phyloP scores from a whole-genome alignment of 371 early-diverging fungal genomes.

The Haplosporangium sp. region DNA sequence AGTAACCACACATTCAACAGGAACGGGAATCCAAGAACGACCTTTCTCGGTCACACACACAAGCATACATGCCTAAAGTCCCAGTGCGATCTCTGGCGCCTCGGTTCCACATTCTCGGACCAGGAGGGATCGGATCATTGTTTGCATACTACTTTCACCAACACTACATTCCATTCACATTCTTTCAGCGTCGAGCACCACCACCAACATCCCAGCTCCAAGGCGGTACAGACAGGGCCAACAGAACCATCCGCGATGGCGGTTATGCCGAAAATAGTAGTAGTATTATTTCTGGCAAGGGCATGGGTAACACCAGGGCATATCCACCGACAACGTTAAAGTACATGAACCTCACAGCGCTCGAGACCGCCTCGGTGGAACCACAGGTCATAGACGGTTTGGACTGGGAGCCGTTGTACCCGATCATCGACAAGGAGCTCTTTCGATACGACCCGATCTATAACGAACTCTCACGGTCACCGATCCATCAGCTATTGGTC shows the following conservation, averaged over 20 bases:
- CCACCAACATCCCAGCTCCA: conserved; percentile 4
- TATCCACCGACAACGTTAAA: conserved; percentile 35
- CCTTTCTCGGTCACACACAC: too few species aligned
- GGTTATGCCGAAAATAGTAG: background rate
- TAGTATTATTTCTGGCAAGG: too few species aligned
- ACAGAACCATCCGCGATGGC: background rate
- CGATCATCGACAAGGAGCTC: conserved; percentile 52
- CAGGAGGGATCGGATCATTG: conserved; percentile 49
- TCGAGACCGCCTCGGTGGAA: conserved; percentile 16
- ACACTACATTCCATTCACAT: conserved; percentile 40
- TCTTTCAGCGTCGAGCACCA: conserved; percentile 40
- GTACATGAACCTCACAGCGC: conserved; percentile 46
- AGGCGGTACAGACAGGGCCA: background rate
- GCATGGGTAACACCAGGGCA: background rate
- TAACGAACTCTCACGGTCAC: conserved; percentile 30
- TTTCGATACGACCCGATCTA: conserved; percentile 40
- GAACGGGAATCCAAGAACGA: too few species aligned
- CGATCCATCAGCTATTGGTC: conserved; percentile 45
- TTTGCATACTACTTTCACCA: conserved; percentile 41
- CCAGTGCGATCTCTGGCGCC: conserved; percentile 7
- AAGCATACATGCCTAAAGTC: conserved; percentile 5
- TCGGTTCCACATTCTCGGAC: conserved; percentile 47
- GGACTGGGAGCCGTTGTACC: conserved; percentile 46
- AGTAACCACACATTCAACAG: too few species aligned
- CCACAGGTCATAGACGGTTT: conserved; percentile 31